Base-by-base conservation (phyloP, 768 basidiomycete species). In the Collybiopsis luxurians region DNA sequence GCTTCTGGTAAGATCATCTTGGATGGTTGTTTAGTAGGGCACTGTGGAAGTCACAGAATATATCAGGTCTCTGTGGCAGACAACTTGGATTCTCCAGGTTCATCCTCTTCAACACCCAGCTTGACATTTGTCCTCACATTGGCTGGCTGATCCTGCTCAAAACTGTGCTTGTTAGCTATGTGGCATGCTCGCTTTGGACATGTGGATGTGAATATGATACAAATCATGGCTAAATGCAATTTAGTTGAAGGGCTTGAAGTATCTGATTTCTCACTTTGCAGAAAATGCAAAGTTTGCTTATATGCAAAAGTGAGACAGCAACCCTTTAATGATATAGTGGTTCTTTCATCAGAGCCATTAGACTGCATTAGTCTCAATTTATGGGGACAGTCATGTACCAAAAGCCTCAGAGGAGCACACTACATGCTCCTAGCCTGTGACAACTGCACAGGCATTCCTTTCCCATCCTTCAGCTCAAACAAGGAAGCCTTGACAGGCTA, bases 311-410 rank as follows among this genome's bases (percentile, higher is more conserved):
- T 24, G 1, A 36, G 4, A 4, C 55, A 34, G 3, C 34, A 21
- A 19, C 55, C 58, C 3, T 59, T 59, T 28, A 53, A 59, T 30
- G 53, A 46, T 4, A 31, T 54, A 2, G 51, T 59, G 3, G 27
- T 19, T 13, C 51, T 27, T 0, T 53, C 55, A 2, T 11, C 43
- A 2, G 53, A 59, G 9, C 19, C 36, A 0, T 45, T 59, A 1
- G 53, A 45, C 2, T 30, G 58, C 0, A 36, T 59, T 6, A 40
- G 46, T 39, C 11, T 55, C 5, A 43, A 59, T 38, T 28, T 55
- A 2, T 30, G 42, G 42, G 42, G 42, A 44, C 42, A 17, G 17
- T 6, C 42, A 24, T 17, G 42, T 5, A 24, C 23, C 9, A 44
- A n/a, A 24, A 44, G 42, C 23, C 42, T n/a, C 17, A 17, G 42